Base-by-base conservation (phyloP, 2,329 filamentous ascomycete species). In the Berkeleyomyces basicola region DNA sequence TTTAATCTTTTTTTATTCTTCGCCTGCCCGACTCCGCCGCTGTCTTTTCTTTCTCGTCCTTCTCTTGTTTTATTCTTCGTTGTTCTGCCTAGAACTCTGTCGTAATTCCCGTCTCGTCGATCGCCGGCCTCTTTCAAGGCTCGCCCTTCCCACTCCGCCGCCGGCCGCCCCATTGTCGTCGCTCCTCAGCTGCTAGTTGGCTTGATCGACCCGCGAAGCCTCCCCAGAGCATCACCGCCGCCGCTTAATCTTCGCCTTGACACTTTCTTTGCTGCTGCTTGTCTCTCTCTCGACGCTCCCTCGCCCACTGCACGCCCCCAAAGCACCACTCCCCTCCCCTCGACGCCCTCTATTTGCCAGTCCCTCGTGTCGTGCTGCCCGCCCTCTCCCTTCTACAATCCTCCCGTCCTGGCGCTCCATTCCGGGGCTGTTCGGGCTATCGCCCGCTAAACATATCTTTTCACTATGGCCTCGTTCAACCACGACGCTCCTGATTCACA, bases 401-500 rank as follows among this genome's bases (percentile, higher is more conserved):
- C 60, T 61, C 59, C 61, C 57, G 63, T 60, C 14, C 57, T 65
- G 63, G 63, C 61, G 60, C 61, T 63, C 60, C 60, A 65, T 62
- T 65, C 60, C 63, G 61, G 63, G 61, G 63, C 63, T 65, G 61
- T 65, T 40, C 63, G 63, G 63, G 63, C 61, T 46, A 63, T 51
- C 61, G 63, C 63, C 63, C 63, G 63, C 55, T 65, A 65, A 63
- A 59, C 44, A 61, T 61, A 57, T 59, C 43, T 64, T 61, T 46
- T 59, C 59, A 59, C 59, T 4, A 64, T 64, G 63, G 53, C 63
- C 5, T 64, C 51, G 33, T 55, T 39, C 14, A 55, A 55, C 33
- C 51, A 55, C 31, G 9, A 33, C 31, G 31, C 14, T 16, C 53
- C 51, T 37, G 49, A 64, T 39, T n/a, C 57, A 23, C 5, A 59